phyloP scores from a whole-genome alignment of 192 early-diverging fungal species.

The Entomortierella beljakovae region DNA sequence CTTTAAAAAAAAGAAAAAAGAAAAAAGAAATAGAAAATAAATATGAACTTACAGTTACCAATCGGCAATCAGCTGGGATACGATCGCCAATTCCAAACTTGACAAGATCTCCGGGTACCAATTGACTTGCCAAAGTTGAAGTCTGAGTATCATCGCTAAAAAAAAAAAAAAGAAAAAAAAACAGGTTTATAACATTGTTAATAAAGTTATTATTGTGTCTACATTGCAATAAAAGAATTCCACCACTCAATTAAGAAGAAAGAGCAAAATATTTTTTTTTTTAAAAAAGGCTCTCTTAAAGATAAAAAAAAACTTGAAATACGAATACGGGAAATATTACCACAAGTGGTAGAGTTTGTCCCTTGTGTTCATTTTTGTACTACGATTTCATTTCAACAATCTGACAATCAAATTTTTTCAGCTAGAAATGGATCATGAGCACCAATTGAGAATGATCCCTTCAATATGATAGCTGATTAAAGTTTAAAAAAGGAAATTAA shows the following conservation, averaged over 20 bases:
- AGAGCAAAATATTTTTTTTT: no score
- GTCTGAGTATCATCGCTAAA: constrained; percentile 68
- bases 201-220: not conserved
- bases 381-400: no score
- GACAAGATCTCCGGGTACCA: constrained; percentile 95
- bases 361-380: no score
- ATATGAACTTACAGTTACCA: constrained; percentile 68
- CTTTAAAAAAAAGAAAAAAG: no score
- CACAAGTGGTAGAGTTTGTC: not conserved
- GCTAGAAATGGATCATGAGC: not conserved
- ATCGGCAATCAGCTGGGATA: constrained; percentile 92
- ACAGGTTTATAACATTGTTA: no score
- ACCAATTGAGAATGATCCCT: no score
- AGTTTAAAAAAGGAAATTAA: no score
- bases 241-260: no score
- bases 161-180: not conserved
- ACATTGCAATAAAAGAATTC: no score
- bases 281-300: not conserved
- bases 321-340: not conserved
- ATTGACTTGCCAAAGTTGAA: constrained; percentile 77
- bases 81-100: constrained; percentile 90
- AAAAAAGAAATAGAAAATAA: not conserved
- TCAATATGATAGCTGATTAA: no score
- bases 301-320: not conserved
- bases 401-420: not conserved